Base-by-base conservation (phyloP, 768 basidiomycete genomes). In the Mycena olivaceomarginata region DNA sequence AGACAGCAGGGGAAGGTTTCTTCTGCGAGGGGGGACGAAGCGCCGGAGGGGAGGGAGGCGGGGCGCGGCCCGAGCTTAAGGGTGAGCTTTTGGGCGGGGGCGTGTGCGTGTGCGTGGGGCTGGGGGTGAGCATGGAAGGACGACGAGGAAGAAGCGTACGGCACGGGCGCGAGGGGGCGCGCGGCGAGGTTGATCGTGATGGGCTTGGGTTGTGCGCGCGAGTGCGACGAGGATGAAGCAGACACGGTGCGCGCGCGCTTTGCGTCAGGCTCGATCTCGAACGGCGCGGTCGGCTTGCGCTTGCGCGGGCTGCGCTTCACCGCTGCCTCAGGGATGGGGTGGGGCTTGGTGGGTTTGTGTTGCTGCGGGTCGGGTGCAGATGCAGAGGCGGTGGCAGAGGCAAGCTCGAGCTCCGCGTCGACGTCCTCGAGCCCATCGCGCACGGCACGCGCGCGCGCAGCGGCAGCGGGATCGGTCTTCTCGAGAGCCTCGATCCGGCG, bases 61-160 rank as follows among this genome's bases (percentile, higher is more conserved):
- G 93, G 93, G 67, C 89, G 89, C 7, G 94, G 93, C 4, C 92
- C 92, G 43, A 96, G 87, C 82, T 93, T 96, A 46, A 96, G 87
- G 4, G 90, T 94, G 63, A 95, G 85, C 1, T 90, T 90, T 66
- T 91, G 75, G 80, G 90, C 93, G 41, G 86, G 84, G 46, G 71
- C 25, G 1, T 70, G 22, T 22, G 74, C 43, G 39, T 67, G 77
- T 4, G 43, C 2, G 20, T 53, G 53, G 79, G 69, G 78, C 80
- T 75, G 77, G 37, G 18, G 45, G 80, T 43, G 76, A 4, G 40
- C 18, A 13, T 41, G 79, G 68, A 18, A 79, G 66, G 18, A 70
- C 8, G 80, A 76, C 2, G 63, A 45, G 5, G 63, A 43, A 16
- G 41, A 16, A 12, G 41, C 2, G 22, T 5, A 7, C 37, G 37